A percentile compares a stretch with the other conserved stretches of the same genome.
Evolutionary conservation across 805 yeast genomes (phyloP).

Genomic region (Cyberlindnera mrakii): DNA sequence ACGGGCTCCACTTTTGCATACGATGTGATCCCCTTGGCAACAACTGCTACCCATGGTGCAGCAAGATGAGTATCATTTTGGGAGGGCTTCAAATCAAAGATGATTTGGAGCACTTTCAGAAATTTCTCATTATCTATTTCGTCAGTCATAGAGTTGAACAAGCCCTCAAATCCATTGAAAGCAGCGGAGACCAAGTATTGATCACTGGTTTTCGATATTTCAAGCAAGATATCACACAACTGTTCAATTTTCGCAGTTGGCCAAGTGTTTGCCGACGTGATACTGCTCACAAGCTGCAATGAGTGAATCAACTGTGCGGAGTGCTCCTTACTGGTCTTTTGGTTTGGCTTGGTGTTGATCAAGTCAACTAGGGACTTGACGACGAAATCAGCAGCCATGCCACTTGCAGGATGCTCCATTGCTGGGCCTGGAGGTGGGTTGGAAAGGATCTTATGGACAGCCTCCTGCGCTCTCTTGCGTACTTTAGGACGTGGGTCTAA

Average conservation of each 20-base stretch:
- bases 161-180: constrained; percentile 76
- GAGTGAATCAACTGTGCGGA: constrained; percentile 63
- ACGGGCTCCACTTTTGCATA: constrained; percentile 47
- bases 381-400: constrained; percentile 61
- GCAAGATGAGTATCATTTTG: constrained; percentile 77
- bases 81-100: constrained; percentile 78
- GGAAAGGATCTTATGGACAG: constrained; percentile 57
- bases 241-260: constrained; percentile 62
- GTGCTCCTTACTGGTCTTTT: constrained; percentile 40
- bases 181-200: constrained; percentile 79
- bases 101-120: constrained; percentile 55
- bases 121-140: constrained; percentile 60
- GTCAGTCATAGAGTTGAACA: constrained; percentile 60
- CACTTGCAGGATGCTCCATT: constrained; percentile 73
- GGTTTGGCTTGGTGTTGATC: constrained; percentile 28
- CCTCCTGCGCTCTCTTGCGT: constrained; percentile 90
- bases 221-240: constrained; percentile 71
- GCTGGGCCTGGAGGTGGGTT: constrained; percentile 73
- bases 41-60: constrained; percentile 92
- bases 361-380: constrained; percentile 46
- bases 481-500: constrained; percentile 92
- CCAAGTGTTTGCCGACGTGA: constrained; percentile 78
- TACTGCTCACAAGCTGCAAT: constrained; percentile 66
- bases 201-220: constrained; percentile 74
- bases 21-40: constrained; percentile 70